These are phyloP conservation scores for Scytalidium lignicola DNA, from an alignment of 2,329 filamentous ascomycete genomes.

Conservation along the genomic window DNA sequence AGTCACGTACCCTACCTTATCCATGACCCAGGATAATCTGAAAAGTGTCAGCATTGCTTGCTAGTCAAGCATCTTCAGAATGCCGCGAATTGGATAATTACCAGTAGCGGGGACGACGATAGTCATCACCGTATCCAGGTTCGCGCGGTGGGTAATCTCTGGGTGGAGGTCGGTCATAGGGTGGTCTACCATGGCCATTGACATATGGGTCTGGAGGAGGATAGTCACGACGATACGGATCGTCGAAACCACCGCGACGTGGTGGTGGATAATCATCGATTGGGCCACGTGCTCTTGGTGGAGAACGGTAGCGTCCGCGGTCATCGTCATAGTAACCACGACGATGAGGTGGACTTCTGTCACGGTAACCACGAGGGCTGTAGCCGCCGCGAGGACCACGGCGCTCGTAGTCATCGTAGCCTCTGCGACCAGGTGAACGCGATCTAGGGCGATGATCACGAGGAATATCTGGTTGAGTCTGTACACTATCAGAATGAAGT, in stretches of 20 bases:
- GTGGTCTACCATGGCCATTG: slow-evolving; percentile 41
- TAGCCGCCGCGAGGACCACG: slow-evolving; percentile 80
- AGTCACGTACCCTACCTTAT: neutral
- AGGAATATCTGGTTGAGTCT: slow-evolving; percentile 77
- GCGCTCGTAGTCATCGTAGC: slow-evolving; percentile 78
- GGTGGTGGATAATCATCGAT: slow-evolving; percentile 74
- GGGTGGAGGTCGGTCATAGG: slow-evolving; percentile 44
- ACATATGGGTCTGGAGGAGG: slow-evolving; percentile 57
- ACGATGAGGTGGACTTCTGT: slow-evolving; percentile 67
- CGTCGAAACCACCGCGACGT: slow-evolving; percentile 63
- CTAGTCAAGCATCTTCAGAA: neutral
- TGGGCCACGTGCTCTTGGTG: slow-evolving; percentile 65
- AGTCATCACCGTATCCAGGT: slow-evolving; percentile 19
- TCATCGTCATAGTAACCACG: slow-evolving; percentile 86
- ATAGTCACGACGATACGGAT: slow-evolving; percentile 69
- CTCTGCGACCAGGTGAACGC: slow-evolving; percentile 68
- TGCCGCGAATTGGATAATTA: slow-evolving; percentile 10
- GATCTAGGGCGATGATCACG: slow-evolving; percentile 65
- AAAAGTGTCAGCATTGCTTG: neutral
- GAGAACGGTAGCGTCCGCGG: slow-evolving; percentile 70
- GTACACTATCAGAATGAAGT: slow-evolving; percentile 25
- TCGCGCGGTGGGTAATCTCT: slow-evolving; percentile 30
- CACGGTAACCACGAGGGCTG: slow-evolving; percentile 85
- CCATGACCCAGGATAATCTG: neutral
- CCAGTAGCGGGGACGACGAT: slow-evolving; percentile 27